A percentile compares a stretch with the other conserved stretches of the same genome.
These are phyloP conservation scores for Acanthamoeba divionensis DNA, from an alignment of 208 protist species.

Conservation along the genomic window DNA sequence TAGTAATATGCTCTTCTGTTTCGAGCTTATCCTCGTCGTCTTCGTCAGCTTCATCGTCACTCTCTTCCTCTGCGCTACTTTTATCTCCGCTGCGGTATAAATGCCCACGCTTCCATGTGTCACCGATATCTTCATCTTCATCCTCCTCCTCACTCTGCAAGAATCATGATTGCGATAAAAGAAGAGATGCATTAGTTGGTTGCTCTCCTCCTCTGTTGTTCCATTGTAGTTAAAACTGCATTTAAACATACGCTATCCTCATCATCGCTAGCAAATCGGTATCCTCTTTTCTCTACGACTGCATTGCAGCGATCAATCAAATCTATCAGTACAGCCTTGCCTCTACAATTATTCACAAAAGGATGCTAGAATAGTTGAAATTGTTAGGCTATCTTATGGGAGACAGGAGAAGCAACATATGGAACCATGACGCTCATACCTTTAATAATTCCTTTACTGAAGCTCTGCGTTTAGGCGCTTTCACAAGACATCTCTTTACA, in stretches of 20 bases:
- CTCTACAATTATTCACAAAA: neutral
- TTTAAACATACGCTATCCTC: neutral
- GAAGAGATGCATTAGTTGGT: no score
- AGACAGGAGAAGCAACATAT: neutral
- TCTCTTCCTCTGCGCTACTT: neutral
- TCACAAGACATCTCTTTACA: constrained; percentile 74
- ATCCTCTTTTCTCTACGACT: neutral
- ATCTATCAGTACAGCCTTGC: constrained; percentile 19
- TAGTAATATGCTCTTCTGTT: neutral
- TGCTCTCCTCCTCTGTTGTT: no score
- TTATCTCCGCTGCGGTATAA: constrained; percentile 4
- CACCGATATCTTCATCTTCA: no score
- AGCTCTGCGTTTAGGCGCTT: constrained; percentile 74
- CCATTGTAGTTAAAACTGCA: neutral
- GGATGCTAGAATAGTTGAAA: neutral
- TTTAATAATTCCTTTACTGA: constrained; percentile 72
- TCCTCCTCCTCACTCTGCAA: neutral
- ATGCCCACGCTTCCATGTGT: constrained; percentile 1
- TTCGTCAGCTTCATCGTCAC: neutral
- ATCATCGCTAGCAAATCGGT: constrained; percentile 4
- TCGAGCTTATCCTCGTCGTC: no score
- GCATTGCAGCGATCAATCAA: constrained; percentile 25
- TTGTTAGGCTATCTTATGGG: neutral
- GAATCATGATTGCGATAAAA: neutral
- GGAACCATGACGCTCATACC: neutral